These are phyloP conservation scores for Uncinocarpus reesii DNA, from an alignment of 2,329 filamentous ascomycete species.

Conservation along the genomic window DNA sequence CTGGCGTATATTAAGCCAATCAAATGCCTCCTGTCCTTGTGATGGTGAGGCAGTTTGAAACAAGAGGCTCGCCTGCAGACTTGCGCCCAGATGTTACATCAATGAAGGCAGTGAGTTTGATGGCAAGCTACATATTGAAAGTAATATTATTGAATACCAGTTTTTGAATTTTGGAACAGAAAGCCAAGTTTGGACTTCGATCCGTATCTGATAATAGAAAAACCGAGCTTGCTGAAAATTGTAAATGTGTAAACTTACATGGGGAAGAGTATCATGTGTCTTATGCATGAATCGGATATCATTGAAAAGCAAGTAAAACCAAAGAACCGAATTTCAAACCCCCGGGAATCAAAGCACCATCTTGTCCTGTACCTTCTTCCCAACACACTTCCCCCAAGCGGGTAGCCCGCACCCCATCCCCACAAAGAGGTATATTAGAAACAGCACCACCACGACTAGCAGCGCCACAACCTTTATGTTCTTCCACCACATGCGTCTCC, in stretches of 20 bases:
- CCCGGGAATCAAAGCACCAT: not conserved
- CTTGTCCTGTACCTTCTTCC: constrained; percentile 15
- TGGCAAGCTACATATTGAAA: constrained; percentile 29
- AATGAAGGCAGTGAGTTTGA: constrained; percentile 34
- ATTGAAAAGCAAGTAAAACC: not conserved
- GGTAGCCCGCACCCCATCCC: constrained; percentile 64
- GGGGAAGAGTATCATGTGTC: not conserved
- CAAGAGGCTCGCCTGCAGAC: constrained; percentile 33
- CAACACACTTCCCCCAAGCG: constrained; percentile 39
- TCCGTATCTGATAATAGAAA: not conserved
- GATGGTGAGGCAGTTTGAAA: constrained; percentile 9
- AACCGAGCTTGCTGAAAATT: not conserved
- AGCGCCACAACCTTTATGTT: constrained; percentile 90
- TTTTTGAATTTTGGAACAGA: not conserved
- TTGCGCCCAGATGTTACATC: constrained; percentile 20
- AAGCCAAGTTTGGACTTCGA: not conserved
- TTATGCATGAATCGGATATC: constrained; percentile 4
- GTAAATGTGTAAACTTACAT: not conserved
- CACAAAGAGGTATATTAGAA: constrained; percentile 60
- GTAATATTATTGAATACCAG: not conserved
- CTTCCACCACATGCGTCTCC: constrained; percentile 99
- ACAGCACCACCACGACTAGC: constrained; percentile 57
- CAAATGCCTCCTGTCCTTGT: constrained; percentile 8
- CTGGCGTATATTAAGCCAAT: constrained; percentile 65
- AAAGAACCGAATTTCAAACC: not conserved